phyloP scores from a whole-genome alignment of 192 early-diverging fungal genomes.

The Coemansia sp. region DNA sequence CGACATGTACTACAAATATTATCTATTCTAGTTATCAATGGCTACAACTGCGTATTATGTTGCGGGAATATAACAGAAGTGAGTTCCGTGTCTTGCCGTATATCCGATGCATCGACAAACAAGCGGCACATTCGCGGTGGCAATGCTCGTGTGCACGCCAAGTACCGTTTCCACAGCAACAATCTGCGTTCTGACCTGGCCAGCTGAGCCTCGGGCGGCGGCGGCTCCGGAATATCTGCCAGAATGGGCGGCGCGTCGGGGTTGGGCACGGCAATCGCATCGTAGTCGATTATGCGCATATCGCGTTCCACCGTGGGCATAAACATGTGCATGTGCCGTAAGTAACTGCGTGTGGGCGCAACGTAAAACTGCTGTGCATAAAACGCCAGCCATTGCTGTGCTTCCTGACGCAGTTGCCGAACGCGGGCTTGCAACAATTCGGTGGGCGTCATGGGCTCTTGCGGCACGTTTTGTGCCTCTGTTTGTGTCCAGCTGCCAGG shows the following conservation, averaged over 20 bases:
- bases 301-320: constrained; percentile 42
- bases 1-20: background rate
- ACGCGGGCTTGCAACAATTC: constrained; percentile 26
- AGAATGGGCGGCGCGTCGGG: background rate
- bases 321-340: constrained; percentile 32
- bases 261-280: constrained; percentile 20
- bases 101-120: constrained; percentile 52
- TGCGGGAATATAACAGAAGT: constrained; percentile 20
- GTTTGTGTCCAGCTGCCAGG: constrained; percentile 16
- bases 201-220: constrained; percentile 47
- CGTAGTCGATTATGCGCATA: constrained; percentile 50
- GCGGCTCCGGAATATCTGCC: constrained; percentile 46
- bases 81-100: constrained; percentile 36
- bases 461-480: constrained; percentile 2
- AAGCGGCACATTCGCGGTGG: constrained; percentile 34
- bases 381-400: constrained; percentile 53
- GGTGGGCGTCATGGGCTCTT: background rate
- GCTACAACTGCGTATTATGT: constrained; percentile 14
- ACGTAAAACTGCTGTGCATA: constrained; percentile 55
- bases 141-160: constrained; percentile 28
- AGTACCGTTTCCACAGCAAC: constrained; percentile 41
- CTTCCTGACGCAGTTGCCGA: constrained; percentile 35
- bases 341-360: constrained; percentile 42
- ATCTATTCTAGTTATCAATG: background rate
- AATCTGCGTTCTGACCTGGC: constrained; percentile 33